phyloP scores from a whole-genome alignment of 805 yeast genomes.

The Candida mattraensis region DNA sequence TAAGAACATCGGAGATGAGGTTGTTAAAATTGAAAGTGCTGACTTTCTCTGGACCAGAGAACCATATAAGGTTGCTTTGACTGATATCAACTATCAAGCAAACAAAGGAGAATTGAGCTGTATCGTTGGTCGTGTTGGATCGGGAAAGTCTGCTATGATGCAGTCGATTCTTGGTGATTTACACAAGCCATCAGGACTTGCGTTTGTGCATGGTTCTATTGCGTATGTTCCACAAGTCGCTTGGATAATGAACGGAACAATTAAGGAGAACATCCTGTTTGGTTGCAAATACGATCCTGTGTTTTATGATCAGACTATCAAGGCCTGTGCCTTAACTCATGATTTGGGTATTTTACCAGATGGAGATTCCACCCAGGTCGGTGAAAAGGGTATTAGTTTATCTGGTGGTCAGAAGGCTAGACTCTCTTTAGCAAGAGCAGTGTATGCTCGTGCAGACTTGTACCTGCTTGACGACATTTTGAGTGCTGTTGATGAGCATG shows the following conservation, averaged over 20 bases:
- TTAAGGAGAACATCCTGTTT: constrained; percentile 82
- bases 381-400: constrained; percentile 92
- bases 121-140: constrained; percentile 86
- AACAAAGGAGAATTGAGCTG: constrained; percentile 79
- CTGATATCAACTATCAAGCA: constrained; percentile 60
- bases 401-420: constrained; percentile 98
- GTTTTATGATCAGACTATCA: constrained; percentile 74
- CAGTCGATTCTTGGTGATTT: constrained; percentile 83
- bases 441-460: constrained; percentile 86
- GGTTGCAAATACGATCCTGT: constrained; percentile 79
- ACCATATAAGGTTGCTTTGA: constrained; percentile 68
- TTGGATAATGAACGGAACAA: constrained; percentile 93
- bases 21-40: constrained; percentile 61
- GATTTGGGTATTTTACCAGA: constrained; percentile 77
- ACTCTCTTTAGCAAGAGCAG: constrained; percentile 88
- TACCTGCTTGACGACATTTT: constrained; percentile 87
- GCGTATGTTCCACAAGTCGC: constrained; percentile 94
- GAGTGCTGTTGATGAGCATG: constrained; percentile 96
- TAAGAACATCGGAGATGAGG: constrained; percentile 59
- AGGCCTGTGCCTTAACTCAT: constrained; percentile 81
- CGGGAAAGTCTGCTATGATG: constrained; percentile 83
- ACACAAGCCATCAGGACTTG: constrained; percentile 71
- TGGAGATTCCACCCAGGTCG: constrained; percentile 88
- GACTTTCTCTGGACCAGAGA: constrained; percentile 78
- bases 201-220: constrained; percentile 67